Evolutionary conservation across 116 monocot genomes (phyloP), one percentile per base, ranked within the genome.

Genomic region (Zostera marina): DNA sequence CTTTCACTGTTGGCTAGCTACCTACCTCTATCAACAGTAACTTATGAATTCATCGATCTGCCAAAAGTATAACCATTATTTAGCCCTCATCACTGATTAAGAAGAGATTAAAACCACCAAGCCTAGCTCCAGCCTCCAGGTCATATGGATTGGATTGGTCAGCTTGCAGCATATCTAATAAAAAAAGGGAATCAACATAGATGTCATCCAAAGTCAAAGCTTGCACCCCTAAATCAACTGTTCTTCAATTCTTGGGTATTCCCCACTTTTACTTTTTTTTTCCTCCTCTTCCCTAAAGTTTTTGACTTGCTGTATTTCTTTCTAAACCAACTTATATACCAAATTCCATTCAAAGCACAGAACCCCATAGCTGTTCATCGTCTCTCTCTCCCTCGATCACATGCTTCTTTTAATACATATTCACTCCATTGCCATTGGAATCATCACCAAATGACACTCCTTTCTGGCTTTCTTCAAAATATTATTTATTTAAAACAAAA

Each of bases 301-400:
- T 32, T 32, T 32, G 32, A 32, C 32, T 32, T 32, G 4, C 5
- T 32, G 4, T 32, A 32, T 32, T 17, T 5, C 1, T 44, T 59
- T 23, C 20, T 59, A 16, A 43, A 22, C 44, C 5, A n/a, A 59
- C 21, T 59, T 59, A 13, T 12, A 21, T 22, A 22, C 23, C 59
- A 44, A 59, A 59, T 13, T 44, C 59, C 59, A 59, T 59, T 59
- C 59, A 59, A 59, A 59, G 42, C 59, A 44, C 59, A 59, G 21
- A 43, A 44, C 41, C 44, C 41, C 8, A 43, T 9, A 44, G 5
- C 22, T 59, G 59, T 43, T 57, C 53, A 24, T 24, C 23, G 4
- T 12, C 53, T 22, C 23, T 53, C 24, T 9, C 23, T 17, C 19
- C 16, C 20, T 19, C 5, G 16, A 53, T 54, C 57, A 57, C 57